A percentile compares a stretch with the other conserved stretches of the same genome.
Conservation (phyloP, 148 eudicot genomes). For the Vaccinium darrowii region DNA sequence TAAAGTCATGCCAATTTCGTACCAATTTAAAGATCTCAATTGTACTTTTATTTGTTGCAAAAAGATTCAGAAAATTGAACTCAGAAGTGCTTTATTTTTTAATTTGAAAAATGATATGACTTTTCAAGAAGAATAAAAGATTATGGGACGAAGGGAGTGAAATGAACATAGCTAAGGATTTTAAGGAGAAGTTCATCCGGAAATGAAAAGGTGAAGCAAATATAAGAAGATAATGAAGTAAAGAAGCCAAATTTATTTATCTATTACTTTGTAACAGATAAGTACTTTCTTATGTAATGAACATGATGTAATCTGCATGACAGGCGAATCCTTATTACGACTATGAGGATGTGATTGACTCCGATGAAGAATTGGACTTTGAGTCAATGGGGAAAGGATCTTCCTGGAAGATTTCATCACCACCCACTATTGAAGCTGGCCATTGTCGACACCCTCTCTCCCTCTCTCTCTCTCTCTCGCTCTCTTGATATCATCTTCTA, state of each 20-base stretch:
- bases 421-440: no score
- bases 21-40: not conserved
- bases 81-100: not conserved
- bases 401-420: no score
- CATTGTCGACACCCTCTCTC: not conserved
- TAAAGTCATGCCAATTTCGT: not conserved
- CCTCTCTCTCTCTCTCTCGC: not conserved
- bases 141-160: not conserved
- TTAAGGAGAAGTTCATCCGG: not conserved
- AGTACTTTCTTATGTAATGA: no score
- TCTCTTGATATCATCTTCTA: no score
- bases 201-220: not conserved
- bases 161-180: not conserved
- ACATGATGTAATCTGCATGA: no score
- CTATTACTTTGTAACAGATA: no score
- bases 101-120: no score
- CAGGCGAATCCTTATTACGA: no score
- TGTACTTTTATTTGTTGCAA: not conserved
- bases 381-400: no score
- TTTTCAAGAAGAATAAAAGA: not conserved
- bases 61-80: not conserved
- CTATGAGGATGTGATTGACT: no score
- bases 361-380: no score
- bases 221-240: not conserved
- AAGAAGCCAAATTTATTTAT: not conserved